Evolutionary conservation across 257 asterid species (phyloP).

Genomic region (Solanum tarijense): DNA sequence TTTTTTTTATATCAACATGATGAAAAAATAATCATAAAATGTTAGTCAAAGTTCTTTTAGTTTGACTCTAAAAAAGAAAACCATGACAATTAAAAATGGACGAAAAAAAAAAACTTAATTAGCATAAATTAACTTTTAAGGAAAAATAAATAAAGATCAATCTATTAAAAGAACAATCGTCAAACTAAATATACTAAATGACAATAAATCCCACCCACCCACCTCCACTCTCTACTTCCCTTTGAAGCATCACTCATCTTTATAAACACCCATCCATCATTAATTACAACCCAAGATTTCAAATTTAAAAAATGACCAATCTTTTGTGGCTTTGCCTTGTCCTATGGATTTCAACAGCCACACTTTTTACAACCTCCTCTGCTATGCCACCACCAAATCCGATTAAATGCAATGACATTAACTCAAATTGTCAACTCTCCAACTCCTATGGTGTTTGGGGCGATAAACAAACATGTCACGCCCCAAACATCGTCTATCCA

Average conservation of each 20-base stretch:
- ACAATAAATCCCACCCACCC: background rate
- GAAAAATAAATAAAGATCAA: too few relatives aligned
- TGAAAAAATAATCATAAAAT: too few relatives aligned
- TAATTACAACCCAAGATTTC: background rate
- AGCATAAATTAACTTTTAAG: too few relatives aligned
- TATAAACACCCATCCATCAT: background rate
- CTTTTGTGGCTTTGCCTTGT: background rate
- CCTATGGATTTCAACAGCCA: background rate
- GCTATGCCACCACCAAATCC: slow-evolving; percentile 73
- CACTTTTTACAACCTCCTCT: background rate
- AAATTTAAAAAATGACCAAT: slow-evolving; percentile 3
- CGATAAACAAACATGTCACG: slow-evolving; percentile 48
- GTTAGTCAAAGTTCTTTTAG: too few relatives aligned
- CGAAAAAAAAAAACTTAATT: too few relatives aligned
- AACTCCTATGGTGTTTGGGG: slow-evolving; percentile 73
- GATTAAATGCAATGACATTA: slow-evolving; percentile 26
- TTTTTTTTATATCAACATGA: too few relatives aligned
- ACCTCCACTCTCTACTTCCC: slow-evolving; percentile 7
- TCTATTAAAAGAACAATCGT: too few relatives aligned
- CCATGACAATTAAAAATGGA: too few relatives aligned
- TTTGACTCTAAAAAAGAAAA: too few relatives aligned
- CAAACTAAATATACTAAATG: too few relatives aligned
- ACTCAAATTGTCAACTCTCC: slow-evolving; percentile 34
- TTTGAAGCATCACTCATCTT: slow-evolving; percentile 18
- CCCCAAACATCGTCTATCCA: slow-evolving; percentile 40